Conservation (phyloP, 2,329 filamentous ascomycete genomes). For the Phaeosphaeriaceae sp. region DNA sequence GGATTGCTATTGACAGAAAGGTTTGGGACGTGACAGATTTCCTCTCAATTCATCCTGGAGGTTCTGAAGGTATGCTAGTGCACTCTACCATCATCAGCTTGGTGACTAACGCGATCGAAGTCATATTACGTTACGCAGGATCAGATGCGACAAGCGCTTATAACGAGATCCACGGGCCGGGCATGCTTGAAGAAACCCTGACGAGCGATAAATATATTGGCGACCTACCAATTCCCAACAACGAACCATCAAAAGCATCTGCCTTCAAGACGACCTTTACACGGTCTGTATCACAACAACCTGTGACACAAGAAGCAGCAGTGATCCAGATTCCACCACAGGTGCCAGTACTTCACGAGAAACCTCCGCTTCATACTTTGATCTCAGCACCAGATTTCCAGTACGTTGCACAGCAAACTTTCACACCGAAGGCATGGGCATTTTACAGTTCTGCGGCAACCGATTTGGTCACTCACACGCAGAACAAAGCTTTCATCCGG, state of each 20-base stretch:
- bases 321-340: background rate
- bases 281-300: background rate
- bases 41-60: constrained; percentile 85
- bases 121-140: constrained; percentile 83
- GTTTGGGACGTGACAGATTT: constrained; percentile 95
- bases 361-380: constrained; percentile 3
- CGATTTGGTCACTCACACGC: constrained; percentile 51
- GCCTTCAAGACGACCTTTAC: background rate
- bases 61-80: constrained; percentile 61
- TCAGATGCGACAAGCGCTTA: constrained; percentile 50
- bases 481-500: constrained; percentile 6
- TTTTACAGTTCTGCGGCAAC: constrained; percentile 50
- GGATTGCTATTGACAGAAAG: constrained; percentile 82
- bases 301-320: background rate
- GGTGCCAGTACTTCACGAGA: background rate
- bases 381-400: constrained; percentile 46
- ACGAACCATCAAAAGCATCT: background rate
- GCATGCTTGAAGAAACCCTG: constrained; percentile 16
- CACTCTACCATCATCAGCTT: background rate
- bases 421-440: constrained; percentile 49
- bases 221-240: constrained; percentile 14
- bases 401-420: constrained; percentile 42
- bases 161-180: constrained; percentile 57
- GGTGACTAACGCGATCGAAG: constrained; percentile 15
- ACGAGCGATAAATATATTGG: constrained; percentile 30